Percentiles rank a stretch among this genome's conserved stretches.
phyloP scores from a whole-genome alignment of 495 filamentous ascomycete genomes.

The Neurospora intermedia region DNA sequence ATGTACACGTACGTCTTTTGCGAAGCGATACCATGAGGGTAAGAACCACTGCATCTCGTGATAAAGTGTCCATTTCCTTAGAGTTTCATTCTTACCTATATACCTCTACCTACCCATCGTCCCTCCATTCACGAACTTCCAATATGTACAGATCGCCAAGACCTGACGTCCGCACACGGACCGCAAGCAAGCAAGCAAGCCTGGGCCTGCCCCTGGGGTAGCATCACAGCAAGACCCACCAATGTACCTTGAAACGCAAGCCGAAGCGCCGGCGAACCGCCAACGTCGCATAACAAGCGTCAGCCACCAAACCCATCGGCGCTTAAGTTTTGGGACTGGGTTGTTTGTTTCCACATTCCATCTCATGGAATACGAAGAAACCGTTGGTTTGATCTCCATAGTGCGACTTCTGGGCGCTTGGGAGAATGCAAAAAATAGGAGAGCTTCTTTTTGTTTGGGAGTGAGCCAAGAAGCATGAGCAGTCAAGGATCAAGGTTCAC shows the following conservation, averaged over 20 bases:
- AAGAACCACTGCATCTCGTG: neutral
- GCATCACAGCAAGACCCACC: neutral
- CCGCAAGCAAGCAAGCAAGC: neutral
- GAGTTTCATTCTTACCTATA: neutral
- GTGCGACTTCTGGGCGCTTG: conserved; percentile 6
- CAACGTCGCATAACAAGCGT: neutral
- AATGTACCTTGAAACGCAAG: neutral
- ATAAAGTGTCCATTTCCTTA: neutral
- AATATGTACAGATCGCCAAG: neutral
- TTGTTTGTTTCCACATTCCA: neutral
- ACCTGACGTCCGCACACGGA: neutral
- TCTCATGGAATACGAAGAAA: neutral
- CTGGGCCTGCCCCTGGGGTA: neutral
- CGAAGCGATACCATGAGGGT: no score
- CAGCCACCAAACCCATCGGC: neutral
- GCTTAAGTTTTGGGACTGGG: neutral
- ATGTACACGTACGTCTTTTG: no score
- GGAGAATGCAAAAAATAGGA: neutral
- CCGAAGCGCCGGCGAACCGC: neutral
- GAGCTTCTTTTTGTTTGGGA: neutral
- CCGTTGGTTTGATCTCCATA: neutral
- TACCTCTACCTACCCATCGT: neutral
- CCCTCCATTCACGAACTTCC: neutral
- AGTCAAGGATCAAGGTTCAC: neutral
- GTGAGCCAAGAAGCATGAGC: neutral